Evolutionary conservation across 148 eudicot species (phyloP).

Genomic region (Amaranthus cruentus): DNA sequence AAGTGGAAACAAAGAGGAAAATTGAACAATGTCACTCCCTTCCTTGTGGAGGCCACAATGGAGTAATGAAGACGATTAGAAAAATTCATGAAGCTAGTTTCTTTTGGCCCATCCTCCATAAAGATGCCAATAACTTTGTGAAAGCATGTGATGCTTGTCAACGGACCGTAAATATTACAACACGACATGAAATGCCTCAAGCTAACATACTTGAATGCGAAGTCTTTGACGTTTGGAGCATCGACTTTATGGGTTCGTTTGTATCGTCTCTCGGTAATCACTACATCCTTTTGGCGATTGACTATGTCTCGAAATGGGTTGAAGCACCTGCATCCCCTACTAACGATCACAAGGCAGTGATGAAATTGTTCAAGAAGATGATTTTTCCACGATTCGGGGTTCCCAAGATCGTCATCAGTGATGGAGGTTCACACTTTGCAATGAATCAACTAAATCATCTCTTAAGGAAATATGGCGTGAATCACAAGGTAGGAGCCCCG

Average conservation of each 20-base stretch:
- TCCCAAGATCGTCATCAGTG: too few relatives aligned
- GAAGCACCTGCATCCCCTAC: neutral
- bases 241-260: too few relatives aligned
- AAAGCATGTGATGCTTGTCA: neutral
- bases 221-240: too few relatives aligned
- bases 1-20: neutral
- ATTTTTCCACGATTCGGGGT: too few relatives aligned
- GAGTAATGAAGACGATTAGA: neutral
- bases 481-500: neutral
- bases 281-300: too few relatives aligned
- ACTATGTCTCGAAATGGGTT: constrained; percentile 5
- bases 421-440: too few relatives aligned
- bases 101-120: neutral
- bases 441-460: too few relatives aligned
- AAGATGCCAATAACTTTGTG: too few relatives aligned
- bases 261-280: too few relatives aligned
- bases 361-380: neutral
- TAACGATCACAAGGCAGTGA: neutral
- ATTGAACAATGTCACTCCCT: neutral
- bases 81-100: neutral
- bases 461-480: constrained; percentile 11
- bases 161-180: neutral
- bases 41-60: neutral
- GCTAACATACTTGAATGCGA: too few relatives aligned
- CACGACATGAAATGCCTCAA: neutral